These are phyloP conservation scores for Corynespora cassiicola DNA, from an alignment of 2,329 filamentous ascomycete species.

Conservation along the genomic window DNA sequence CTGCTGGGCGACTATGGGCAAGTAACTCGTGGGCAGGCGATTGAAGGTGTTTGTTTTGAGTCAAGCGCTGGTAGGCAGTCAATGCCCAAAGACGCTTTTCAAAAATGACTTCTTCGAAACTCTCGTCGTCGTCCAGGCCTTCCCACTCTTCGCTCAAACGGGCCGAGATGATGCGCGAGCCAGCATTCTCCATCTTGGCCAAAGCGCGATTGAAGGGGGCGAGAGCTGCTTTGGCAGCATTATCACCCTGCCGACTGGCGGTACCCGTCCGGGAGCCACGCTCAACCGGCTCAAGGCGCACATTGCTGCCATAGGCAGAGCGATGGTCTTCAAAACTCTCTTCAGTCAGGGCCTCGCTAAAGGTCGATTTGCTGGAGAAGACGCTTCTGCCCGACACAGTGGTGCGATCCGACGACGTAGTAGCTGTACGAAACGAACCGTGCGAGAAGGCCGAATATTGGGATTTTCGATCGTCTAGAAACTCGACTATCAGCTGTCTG, in stretches of 20 bases:
- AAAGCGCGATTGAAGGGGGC: constrained; percentile 29
- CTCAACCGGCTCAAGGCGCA: constrained; percentile 26
- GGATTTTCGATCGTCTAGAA: constrained; percentile 13
- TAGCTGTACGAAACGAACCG: constrained; percentile 24
- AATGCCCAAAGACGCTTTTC: constrained; percentile 36
- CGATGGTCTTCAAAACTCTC: constrained; percentile 16
- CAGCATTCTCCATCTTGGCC: constrained; percentile 32
- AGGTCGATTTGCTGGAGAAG: constrained; percentile 23
- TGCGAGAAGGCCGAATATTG: constrained; percentile 24
- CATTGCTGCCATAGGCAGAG: constrained; percentile 19
- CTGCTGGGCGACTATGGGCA: constrained; percentile 22
- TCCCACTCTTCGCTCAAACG: constrained; percentile 36
- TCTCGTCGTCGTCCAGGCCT: constrained; percentile 32
- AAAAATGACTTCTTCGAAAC: constrained; percentile 30
- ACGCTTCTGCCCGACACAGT: constrained; percentile 24
- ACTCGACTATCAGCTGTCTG: too few species aligned
- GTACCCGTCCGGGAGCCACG: constrained; percentile 25
- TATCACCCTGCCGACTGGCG: constrained; percentile 26
- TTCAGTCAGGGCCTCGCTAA: constrained; percentile 24
- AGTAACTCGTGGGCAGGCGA: constrained; percentile 32
- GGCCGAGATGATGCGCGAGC: constrained; percentile 30
- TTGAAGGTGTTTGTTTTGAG: constrained; percentile 33
- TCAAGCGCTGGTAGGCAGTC: constrained; percentile 32
- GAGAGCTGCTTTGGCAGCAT: constrained; percentile 19
- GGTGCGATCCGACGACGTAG: constrained; percentile 18